phyloP scores from a whole-genome alignment of 2,329 filamentous ascomycete genomes.

The Metarhizium brunneum region DNA sequence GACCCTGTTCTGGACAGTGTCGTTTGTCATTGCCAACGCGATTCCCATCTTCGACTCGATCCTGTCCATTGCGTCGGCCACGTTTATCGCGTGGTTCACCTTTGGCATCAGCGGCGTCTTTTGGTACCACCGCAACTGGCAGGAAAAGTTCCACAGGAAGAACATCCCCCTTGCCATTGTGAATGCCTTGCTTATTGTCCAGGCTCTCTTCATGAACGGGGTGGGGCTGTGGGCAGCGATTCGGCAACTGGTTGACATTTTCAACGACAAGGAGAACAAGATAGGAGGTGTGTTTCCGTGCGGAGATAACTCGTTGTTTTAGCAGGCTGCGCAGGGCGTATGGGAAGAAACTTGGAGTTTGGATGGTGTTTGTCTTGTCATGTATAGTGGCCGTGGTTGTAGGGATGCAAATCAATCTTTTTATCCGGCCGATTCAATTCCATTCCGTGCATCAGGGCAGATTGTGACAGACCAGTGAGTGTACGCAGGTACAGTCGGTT shows the following conservation, averaged over 20 bases:
- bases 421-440: no score
- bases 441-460: no score
- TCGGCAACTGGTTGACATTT: slow-evolving; percentile 21
- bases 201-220: slow-evolving; percentile 25
- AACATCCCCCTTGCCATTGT: slow-evolving; percentile 3
- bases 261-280: slow-evolving; percentile 14
- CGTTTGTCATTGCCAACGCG: slow-evolving; percentile 26
- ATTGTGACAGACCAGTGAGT: no score
- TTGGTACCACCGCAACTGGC: slow-evolving; percentile 28
- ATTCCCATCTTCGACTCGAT: slow-evolving; percentile 29
- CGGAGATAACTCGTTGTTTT: slow-evolving; percentile 25
- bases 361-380: no score
- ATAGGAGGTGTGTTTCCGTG: slow-evolving; percentile 24
- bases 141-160: slow-evolving; percentile 10
- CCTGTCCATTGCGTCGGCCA: slow-evolving; percentile 25
- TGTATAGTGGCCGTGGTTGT: no score
- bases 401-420: no score
- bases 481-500: no score
- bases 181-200: slow-evolving; percentile 21
- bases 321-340: not conserved
- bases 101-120: slow-evolving; percentile 26
- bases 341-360: no score
- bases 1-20: slow-evolving; percentile 23
- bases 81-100: slow-evolving; percentile 27
- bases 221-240: slow-evolving; percentile 26